A percentile compares a stretch with the other conserved stretches of the same genome.
These are phyloP conservation scores for Waltergamsia citrina DNA, from an alignment of 2,329 filamentous ascomycete species.

Conservation along the genomic window DNA sequence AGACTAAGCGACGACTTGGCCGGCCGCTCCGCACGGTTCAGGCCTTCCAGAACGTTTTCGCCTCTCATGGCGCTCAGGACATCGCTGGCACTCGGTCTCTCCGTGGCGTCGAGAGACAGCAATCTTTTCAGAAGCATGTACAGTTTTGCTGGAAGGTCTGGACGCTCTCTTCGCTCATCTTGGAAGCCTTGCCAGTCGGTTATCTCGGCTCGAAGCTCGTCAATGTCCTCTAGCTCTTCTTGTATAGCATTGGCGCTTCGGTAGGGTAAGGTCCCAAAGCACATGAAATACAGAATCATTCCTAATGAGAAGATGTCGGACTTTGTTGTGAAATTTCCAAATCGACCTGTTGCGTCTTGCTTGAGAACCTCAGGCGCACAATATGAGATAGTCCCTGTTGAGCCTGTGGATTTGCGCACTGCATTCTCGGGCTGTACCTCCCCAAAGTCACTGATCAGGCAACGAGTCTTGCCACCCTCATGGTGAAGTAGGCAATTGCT, in stretches of 20 bases:
- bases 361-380: conserved; percentile 90
- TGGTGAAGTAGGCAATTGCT: conserved; percentile 87
- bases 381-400: conserved; percentile 94
- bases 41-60: conserved; percentile 41
- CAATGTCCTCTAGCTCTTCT: conserved; percentile 87
- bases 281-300: conserved; percentile 98
- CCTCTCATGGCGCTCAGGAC: conserved; percentile 71
- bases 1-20: conserved; percentile 11
- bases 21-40: conserved; percentile 8
- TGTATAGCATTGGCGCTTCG: conserved; percentile 72
- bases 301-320: conserved; percentile 97
- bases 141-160: conserved; percentile 76
- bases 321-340: conserved; percentile 92
- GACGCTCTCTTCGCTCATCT: conserved; percentile 61
- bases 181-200: conserved; percentile 80
- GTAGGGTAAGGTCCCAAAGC: conserved; percentile 85
- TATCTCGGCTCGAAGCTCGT: conserved; percentile 78
- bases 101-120: conserved; percentile 64
- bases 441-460: conserved; percentile 94
- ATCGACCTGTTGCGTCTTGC: conserved; percentile 57
- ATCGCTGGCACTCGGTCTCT: conserved; percentile 77
- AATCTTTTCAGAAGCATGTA: conserved; percentile 78
- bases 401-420: conserved; percentile 78
- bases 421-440: conserved; percentile 84
- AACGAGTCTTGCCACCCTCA: conserved; percentile 60